These are phyloP conservation scores for Pneumocystis wakefieldiae DNA, from an alignment of 1,139 yeast genomes.

Conservation along the genomic window DNA sequence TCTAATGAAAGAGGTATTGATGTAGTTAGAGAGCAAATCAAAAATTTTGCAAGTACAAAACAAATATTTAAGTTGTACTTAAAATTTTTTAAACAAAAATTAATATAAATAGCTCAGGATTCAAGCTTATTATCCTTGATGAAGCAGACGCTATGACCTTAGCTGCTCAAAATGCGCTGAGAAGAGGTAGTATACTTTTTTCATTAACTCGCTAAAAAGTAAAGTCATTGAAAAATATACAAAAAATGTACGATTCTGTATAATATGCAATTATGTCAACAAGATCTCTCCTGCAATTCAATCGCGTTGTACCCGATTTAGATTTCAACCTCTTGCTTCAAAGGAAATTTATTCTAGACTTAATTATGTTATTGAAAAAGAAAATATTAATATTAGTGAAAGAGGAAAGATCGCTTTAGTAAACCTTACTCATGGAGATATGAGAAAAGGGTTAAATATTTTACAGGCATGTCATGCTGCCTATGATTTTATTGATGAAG, in stretches of 20 bases:
- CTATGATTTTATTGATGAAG: conserved; percentile 39
- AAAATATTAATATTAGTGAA: conserved; percentile 40
- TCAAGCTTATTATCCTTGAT: conserved; percentile 81
- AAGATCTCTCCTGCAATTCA: conserved; percentile 87
- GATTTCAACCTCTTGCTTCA: conserved; percentile 69
- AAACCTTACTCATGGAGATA: conserved; percentile 71
- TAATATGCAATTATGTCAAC: conserved; percentile 89
- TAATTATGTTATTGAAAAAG: conserved; percentile 51
- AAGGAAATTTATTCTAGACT: conserved; percentile 56
- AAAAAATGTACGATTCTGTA: conserved; percentile 87
- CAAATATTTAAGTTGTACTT: conserved; percentile 50
- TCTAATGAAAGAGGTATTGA: conserved; percentile 80
- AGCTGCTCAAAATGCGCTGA: conserved; percentile 87
- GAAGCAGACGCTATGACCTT: conserved; percentile 99
- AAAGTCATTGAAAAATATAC: conserved; percentile 78
- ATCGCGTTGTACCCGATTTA: conserved; percentile 86
- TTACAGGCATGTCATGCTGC: conserved; percentile 88
- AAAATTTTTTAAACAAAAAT: background rate
- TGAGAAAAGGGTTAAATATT: conserved; percentile 89
- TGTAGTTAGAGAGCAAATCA: conserved; percentile 71
- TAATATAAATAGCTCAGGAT: conserved; percentile 22
- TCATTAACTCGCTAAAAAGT: background rate
- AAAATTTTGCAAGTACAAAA: conserved; percentile 74
- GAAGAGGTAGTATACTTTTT: conserved; percentile 38
- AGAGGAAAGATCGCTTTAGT: conserved; percentile 57